Base-by-base conservation (phyloP, 305 asterid genomes). In the Petunia hybrid region DNA sequence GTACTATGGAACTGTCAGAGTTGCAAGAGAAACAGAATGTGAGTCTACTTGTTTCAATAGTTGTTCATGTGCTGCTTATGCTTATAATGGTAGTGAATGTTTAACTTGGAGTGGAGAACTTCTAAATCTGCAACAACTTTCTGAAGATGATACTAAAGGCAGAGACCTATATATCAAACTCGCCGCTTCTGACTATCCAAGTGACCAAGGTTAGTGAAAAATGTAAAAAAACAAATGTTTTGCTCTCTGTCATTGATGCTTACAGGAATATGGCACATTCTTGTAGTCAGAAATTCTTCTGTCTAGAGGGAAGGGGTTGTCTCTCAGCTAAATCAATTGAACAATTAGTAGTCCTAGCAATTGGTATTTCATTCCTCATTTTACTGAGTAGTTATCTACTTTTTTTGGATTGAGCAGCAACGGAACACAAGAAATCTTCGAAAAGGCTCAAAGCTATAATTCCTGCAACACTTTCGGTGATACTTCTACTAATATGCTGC, bases 11-110 rank as follows among this genome's bases (percentile, higher is more conserved):
- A 6, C 69, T 31, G 67, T 85, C 82, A 55, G 46, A 0, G 89
- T 40, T 81, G 82, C 85, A 45, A 89, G 40, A 69, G 68, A 55
- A 31, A 83, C 80, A 1, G 91, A 90, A 42, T 92, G 97, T 68
- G 91, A 87, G 82, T 83, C 88, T 14, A 41, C 62, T 14, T 92
- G 97, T 84, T 76, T 89, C 84, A 82, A 12, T 62, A 86, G 85
- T 82, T 92, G 96, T 75, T 87, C 94, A 80, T 92, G 97, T 84
- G 83, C 87, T 2, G 97, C 90, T 51, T 92, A 90, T 84, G 80
- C 90, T 57, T 91, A 81, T 82, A 76, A 81, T 46, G 70, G n/a
- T 2, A 81, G 67, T 65, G 83, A n/a, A 7, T 85, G 90, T 55
- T 80, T 68, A 6, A 45, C 39, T 59, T 87, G 87, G 87, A 48